A percentile compares a stretch with the other conserved stretches of the same genome.
These are phyloP conservation scores for Phaeodactylum tricornutum DNA, from an alignment of 108 stramenopile genomes.

Conservation along the genomic window DNA sequence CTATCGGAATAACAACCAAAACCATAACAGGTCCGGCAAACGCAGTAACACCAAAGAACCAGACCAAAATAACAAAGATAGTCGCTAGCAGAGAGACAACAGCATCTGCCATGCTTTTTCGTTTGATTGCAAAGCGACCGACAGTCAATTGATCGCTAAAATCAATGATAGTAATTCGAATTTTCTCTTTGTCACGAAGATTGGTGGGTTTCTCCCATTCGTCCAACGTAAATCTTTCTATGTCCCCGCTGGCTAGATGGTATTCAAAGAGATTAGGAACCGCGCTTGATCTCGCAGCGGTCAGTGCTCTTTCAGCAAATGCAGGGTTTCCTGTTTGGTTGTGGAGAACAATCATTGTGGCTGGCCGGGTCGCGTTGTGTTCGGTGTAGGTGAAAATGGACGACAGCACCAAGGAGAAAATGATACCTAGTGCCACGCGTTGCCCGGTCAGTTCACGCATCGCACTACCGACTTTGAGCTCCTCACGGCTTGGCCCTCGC, in stretches of 20 bases:
- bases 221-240: slow-evolving; percentile 11
- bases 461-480: slow-evolving; percentile 55
- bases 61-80: slow-evolving; percentile 48
- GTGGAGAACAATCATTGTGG: slow-evolving; percentile 45
- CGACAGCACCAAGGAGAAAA: slow-evolving; percentile 37
- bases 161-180: slow-evolving; percentile 28
- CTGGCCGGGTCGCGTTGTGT: slow-evolving; percentile 8
- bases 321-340: slow-evolving; percentile 23
- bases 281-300: slow-evolving; percentile 42
- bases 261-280: slow-evolving; percentile 39
- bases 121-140: slow-evolving; percentile 35
- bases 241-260: slow-evolving; percentile 10
- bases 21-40: slow-evolving; percentile 70
- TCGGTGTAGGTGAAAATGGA: slow-evolving; percentile 44
- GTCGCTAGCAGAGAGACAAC: slow-evolving; percentile 35
- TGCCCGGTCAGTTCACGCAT: slow-evolving; percentile 72
- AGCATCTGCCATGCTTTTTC: slow-evolving; percentile 13
- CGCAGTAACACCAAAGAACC: slow-evolving; percentile 63
- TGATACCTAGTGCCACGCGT: slow-evolving; percentile 57
- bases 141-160: slow-evolving; percentile 10
- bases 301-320: slow-evolving; percentile 28
- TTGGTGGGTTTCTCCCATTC: slow-evolving; percentile 9
- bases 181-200: slow-evolving; percentile 45
- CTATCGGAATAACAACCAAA: slow-evolving; percentile 70
- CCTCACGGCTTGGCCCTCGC: slow-evolving; percentile 1